Conservation (phyloP, 352 stramenopile species). For the Phytopythium boreale region DNA sequence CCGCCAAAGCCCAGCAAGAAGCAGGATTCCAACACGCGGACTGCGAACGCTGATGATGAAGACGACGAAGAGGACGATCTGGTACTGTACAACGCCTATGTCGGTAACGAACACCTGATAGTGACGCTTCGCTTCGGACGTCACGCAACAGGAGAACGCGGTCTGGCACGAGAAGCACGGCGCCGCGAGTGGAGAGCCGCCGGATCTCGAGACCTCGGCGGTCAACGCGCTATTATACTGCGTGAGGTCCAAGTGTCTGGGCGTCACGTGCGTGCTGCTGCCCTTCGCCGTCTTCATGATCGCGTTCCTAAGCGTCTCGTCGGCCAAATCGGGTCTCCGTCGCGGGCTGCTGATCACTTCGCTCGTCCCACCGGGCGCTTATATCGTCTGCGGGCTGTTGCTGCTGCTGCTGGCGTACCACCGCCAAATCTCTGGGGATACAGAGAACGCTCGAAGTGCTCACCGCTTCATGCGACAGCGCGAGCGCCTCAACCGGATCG, state of each 20-base stretch:
- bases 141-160: slow-evolving; percentile 39
- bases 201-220: slow-evolving; percentile 24
- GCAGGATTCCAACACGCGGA: neutral
- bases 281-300: slow-evolving; percentile 56
- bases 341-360: slow-evolving; percentile 43
- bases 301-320: slow-evolving; percentile 32
- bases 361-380: slow-evolving; percentile 34
- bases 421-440: slow-evolving; percentile 46
- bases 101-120: neutral
- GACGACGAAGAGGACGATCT: slow-evolving; percentile 5
- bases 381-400: slow-evolving; percentile 27
- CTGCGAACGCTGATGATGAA: neutral
- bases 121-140: neutral
- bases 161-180: slow-evolving; percentile 61
- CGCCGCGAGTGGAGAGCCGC: slow-evolving; percentile 9
- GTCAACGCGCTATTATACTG: slow-evolving; percentile 63
- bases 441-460: slow-evolving; percentile 52
- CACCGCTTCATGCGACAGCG: slow-evolving; percentile 46
- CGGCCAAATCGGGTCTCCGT: slow-evolving; percentile 20
- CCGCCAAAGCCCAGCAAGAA: neutral
- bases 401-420: slow-evolving; percentile 47
- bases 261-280: slow-evolving; percentile 45
- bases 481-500: slow-evolving; percentile 49
- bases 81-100: neutral
- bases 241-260: slow-evolving; percentile 57